These are phyloP conservation scores for Alternaria brassicicola DNA, from an alignment of 2,329 filamentous ascomycete species.

Conservation along the genomic window DNA sequence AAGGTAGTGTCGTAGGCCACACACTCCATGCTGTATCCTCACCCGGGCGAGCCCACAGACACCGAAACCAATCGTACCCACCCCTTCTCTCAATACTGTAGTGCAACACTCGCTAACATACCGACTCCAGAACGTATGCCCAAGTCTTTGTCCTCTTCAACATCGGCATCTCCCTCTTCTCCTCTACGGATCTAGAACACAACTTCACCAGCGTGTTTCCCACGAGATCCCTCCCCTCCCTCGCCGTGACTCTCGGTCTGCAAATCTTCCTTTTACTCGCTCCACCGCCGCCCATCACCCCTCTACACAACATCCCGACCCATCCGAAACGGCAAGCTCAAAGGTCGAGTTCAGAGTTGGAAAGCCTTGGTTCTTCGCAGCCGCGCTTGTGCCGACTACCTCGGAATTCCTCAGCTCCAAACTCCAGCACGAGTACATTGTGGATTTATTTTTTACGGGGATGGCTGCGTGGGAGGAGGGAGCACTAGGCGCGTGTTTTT, in stretches of 20 bases:
- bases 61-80: slow-evolving; percentile 1
- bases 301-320: slow-evolving; percentile 3
- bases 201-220: slow-evolving; percentile 22
- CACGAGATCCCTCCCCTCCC: slow-evolving; percentile 2
- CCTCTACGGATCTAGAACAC: slow-evolving; percentile 30
- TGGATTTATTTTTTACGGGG: slow-evolving; percentile 20
- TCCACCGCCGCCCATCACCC: background rate
- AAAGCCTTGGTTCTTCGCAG: background rate
- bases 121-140: slow-evolving; percentile 15
- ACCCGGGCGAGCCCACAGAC: background rate
- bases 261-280: slow-evolving; percentile 27
- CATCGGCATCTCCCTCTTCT: slow-evolving; percentile 34
- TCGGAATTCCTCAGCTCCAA: background rate
- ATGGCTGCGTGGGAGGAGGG: slow-evolving; percentile 14
- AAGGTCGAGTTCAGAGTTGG: background rate
- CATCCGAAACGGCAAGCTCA: background rate
- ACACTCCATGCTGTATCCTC: background rate
- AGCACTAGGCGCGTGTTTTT: slow-evolving; percentile 24
- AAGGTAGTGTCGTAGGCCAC: background rate
- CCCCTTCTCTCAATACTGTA: background rate
- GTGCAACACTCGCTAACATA: background rate
- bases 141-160: slow-evolving; percentile 36
- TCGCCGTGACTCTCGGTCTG: slow-evolving; percentile 16
- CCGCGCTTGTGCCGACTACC: background rate
- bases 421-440: background rate